phyloP scores from a whole-genome alignment of 176 grass and related monocot genomes.

The Echinochloa phyllopogon region DNA sequence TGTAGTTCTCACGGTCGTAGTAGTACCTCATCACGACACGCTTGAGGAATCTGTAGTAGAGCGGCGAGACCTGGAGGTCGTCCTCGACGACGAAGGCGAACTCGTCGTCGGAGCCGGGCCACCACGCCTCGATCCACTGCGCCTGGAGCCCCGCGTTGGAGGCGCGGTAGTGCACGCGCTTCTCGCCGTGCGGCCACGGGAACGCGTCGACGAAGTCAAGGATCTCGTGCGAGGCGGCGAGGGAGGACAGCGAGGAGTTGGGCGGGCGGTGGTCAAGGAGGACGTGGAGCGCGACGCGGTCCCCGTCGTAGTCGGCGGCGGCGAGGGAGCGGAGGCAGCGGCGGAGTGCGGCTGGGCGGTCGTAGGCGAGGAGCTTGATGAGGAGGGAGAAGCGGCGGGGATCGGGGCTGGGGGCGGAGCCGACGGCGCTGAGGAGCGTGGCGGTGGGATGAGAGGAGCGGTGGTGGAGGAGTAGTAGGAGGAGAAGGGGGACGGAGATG shows the following conservation, averaged over 20 bases:
- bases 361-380: conserved; percentile 84
- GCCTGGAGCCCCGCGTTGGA: conserved; percentile 84
- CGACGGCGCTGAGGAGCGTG: not conserved
- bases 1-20: conserved; percentile 80
- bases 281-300: conserved; percentile 81
- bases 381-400: conserved; percentile 66
- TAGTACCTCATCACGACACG: conserved; percentile 72
- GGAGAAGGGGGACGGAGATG: conserved; percentile 49
- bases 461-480: conserved; percentile 45
- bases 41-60: conserved; percentile 85
- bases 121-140: conserved; percentile 98
- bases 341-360: conserved; percentile 66
- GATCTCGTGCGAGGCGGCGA: conserved; percentile 65
- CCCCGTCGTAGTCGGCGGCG: conserved; percentile 73
- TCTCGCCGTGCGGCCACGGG: conserved; percentile 77
- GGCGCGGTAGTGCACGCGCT: conserved; percentile 67
- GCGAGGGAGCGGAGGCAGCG: conserved; percentile 87
- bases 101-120: conserved; percentile 88
- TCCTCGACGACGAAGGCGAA: conserved; percentile 97
- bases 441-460: conserved; percentile 34
- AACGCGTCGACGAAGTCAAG: conserved; percentile 61
- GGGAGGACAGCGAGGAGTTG: conserved; percentile 31
- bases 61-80: conserved; percentile 87
- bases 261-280: conserved; percentile 70
- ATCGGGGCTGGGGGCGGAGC: conserved; percentile 23